Evolutionary conservation across 2,329 filamentous ascomycete species (phyloP).

Genomic region (Corynespora cassiicola): DNA sequence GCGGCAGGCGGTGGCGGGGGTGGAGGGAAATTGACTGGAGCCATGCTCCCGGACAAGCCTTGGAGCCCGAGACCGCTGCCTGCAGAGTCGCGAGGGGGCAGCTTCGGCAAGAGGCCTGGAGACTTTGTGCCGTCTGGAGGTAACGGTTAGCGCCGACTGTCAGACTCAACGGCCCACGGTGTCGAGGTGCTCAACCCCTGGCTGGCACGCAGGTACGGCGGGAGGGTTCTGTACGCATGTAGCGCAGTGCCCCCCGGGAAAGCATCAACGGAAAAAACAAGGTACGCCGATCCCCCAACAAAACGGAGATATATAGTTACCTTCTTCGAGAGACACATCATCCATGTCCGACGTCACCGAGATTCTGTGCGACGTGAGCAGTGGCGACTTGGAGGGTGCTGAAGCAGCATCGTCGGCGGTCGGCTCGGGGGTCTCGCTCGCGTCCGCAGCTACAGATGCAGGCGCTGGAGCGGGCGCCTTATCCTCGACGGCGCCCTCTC

Average conservation of each 20-base stretch:
- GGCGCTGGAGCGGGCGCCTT: slow-evolving; percentile 12
- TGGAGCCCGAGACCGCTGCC: slow-evolving; percentile 60
- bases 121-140: slow-evolving; percentile 38
- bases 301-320: too few species aligned
- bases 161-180: slow-evolving; percentile 15
- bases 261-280: too few species aligned
- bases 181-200: slow-evolving; percentile 1
- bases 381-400: slow-evolving; percentile 56
- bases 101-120: slow-evolving; percentile 54
- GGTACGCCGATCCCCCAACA: too few species aligned
- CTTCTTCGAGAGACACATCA: slow-evolving; percentile 69
- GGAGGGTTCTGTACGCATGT: too few species aligned
- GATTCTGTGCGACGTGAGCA: slow-evolving; percentile 59
- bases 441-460: slow-evolving; percentile 14
- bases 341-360: slow-evolving; percentile 64
- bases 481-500: slow-evolving; percentile 10
- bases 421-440: slow-evolving; percentile 20
- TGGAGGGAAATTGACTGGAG: slow-evolving; percentile 62
- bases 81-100: slow-evolving; percentile 56
- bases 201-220: too few species aligned
- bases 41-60: slow-evolving; percentile 75
- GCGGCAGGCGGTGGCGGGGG: slow-evolving; percentile 39
- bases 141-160: too few species aligned
- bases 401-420: slow-evolving; percentile 22
- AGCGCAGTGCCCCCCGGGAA: too few species aligned